These are phyloP conservation scores for Biscogniauxia marginata DNA, from an alignment of 2,329 filamentous ascomycete genomes.

Conservation along the genomic window DNA sequence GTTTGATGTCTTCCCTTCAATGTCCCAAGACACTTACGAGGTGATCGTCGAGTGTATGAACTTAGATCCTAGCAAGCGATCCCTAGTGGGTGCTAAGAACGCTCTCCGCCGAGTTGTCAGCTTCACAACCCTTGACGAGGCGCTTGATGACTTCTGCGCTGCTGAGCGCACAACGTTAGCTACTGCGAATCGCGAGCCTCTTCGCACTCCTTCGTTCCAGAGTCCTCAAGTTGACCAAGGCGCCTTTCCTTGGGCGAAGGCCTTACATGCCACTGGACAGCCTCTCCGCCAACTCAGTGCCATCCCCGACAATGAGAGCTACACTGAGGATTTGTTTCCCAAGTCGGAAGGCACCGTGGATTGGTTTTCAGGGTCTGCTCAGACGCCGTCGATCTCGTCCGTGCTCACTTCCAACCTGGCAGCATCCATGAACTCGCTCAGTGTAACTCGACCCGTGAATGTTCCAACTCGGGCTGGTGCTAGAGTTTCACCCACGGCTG, in stretches of 20 bases:
- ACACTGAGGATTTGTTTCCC: constrained; percentile 82
- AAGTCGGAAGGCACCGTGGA: constrained; percentile 70
- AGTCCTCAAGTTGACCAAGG: constrained; percentile 78
- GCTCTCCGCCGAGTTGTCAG: constrained; percentile 77
- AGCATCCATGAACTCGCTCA: constrained; percentile 74
- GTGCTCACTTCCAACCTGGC: constrained; percentile 80
- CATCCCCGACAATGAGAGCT: constrained; percentile 78
- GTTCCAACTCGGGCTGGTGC: constrained; percentile 45
- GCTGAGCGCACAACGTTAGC: constrained; percentile 74
- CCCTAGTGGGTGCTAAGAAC: constrained; percentile 72
- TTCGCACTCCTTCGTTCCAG: constrained; percentile 92
- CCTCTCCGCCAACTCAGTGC: constrained; percentile 79
- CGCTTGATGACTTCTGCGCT: constrained; percentile 88
- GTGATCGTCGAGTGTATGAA: constrained; percentile 89
- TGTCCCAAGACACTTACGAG: constrained; percentile 98
- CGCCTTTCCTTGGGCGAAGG: constrained; percentile 94
- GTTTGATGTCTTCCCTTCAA: constrained; percentile 96
- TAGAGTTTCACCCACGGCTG: constrained; percentile 59
- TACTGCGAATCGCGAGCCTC: constrained; percentile 88
- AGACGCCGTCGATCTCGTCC: constrained; percentile 80
- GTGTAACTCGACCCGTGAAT: constrained; percentile 48
- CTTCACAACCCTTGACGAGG: constrained; percentile 93
- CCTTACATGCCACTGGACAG: constrained; percentile 73
- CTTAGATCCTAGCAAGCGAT: constrained; percentile 85
- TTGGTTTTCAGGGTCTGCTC: constrained; percentile 75